phyloP scores from a whole-genome alignment of 352 stramenopile species.

The Phytophthora fragariae region DNA sequence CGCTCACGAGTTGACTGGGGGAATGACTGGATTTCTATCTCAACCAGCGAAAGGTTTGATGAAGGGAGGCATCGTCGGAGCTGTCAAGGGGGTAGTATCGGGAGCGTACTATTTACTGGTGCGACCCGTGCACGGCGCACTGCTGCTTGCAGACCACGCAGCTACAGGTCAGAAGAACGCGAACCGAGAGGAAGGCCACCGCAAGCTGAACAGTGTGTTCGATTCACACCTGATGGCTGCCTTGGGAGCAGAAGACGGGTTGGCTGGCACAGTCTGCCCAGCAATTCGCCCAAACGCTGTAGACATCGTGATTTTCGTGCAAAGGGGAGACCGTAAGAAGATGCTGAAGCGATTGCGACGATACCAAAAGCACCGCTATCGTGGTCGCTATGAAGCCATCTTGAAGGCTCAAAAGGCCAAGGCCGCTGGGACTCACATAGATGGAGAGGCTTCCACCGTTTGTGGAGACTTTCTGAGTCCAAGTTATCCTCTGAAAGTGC shows the following conservation, averaged over 20 bases:
- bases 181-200: constrained; percentile 44
- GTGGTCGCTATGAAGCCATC: constrained; percentile 19
- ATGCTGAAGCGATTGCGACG: constrained; percentile 28
- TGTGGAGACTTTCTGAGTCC: background rate
- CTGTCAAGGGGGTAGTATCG: constrained; percentile 27
- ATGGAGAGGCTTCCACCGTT: constrained; percentile 3
- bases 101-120: constrained; percentile 38
- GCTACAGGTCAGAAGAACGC: constrained; percentile 50
- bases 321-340: constrained; percentile 26
- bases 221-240: constrained; percentile 38
- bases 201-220: constrained; percentile 37
- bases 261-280: constrained; percentile 30
- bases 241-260: constrained; percentile 30
- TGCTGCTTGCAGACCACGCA: constrained; percentile 48
- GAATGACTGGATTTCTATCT: constrained; percentile 50
- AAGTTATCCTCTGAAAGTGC: background rate
- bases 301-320: constrained; percentile 37
- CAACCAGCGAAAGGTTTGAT: constrained; percentile 38
- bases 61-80: constrained; percentile 29
- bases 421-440: constrained; percentile 4
- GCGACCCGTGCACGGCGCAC: constrained; percentile 45
- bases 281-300: constrained; percentile 30
- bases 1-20: constrained; percentile 50
- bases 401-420: constrained; percentile 27
- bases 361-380: constrained; percentile 18